Evolutionary conservation across 768 basidiomycete genomes (phyloP).

Genomic region (Auricularia sp.): DNA sequence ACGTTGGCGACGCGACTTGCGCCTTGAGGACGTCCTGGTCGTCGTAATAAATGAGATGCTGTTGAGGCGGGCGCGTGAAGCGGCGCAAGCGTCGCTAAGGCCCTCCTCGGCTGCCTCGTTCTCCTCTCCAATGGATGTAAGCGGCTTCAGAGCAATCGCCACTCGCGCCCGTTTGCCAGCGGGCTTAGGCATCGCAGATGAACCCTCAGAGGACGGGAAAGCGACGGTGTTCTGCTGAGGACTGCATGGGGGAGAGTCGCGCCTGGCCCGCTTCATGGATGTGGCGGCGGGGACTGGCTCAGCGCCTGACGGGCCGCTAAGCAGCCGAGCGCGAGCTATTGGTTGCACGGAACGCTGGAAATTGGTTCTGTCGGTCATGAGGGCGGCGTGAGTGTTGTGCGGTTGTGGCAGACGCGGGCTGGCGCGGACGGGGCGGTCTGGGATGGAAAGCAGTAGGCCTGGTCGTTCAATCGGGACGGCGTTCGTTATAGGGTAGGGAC

Average conservation of each 20-base stretch:
- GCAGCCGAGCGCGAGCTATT: too few relatives aligned
- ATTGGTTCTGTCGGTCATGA: too few relatives aligned
- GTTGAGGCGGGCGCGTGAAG: not conserved
- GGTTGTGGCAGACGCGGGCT: too few relatives aligned
- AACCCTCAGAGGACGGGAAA: not conserved
- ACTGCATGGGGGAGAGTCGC: not conserved
- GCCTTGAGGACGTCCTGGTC: not conserved
- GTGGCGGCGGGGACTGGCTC: not conserved
- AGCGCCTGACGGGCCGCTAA: too few relatives aligned
- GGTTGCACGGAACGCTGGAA: too few relatives aligned
- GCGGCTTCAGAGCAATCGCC: not conserved
- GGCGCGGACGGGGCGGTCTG: too few relatives aligned
- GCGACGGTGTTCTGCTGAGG: not conserved
- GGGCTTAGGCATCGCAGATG: not conserved
- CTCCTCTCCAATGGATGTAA: not conserved
- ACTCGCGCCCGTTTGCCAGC: not conserved
- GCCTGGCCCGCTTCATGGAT: not conserved
- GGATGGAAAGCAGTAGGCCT: too few relatives aligned
- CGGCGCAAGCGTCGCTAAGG: not conserved
- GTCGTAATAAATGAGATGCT: not conserved
- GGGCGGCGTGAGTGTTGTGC: too few relatives aligned
- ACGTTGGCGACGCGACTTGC: not conserved
- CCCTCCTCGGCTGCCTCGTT: not conserved
- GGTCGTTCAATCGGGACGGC: too few relatives aligned
- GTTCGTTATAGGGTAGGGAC: too few relatives aligned